phyloP scores from a whole-genome alignment of 2,329 filamentous ascomycete species.

The Fusarium longipes region DNA sequence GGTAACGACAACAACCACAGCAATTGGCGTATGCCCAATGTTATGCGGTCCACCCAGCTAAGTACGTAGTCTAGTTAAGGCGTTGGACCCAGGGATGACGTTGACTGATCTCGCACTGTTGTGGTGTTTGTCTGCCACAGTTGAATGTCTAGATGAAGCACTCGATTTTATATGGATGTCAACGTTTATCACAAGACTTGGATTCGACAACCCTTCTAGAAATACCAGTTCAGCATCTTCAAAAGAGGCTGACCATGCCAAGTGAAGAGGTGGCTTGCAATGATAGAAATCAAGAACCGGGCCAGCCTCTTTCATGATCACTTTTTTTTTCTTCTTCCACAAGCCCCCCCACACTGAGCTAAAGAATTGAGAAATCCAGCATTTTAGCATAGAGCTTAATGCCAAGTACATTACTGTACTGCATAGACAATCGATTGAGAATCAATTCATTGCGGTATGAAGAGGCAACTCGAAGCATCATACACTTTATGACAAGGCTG shows the following conservation, averaged over 20 bases:
- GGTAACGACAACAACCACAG: constrained; percentile 11
- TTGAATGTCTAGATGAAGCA: not conserved
- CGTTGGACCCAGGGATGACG: constrained; percentile 12
- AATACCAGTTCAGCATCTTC: constrained; percentile 2
- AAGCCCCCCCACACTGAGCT: constrained; percentile 32
- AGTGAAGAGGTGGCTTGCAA: constrained; percentile 22
- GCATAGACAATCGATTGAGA: not conserved
- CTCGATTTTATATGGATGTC: constrained; percentile 10
- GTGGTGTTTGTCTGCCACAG: constrained; percentile 25
- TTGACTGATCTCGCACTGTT: constrained; percentile 38
- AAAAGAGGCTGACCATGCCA: constrained; percentile 14
- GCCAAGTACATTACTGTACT: constrained; percentile 17
- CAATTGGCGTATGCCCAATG: constrained; percentile 19
- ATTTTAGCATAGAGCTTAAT: constrained; percentile 30
- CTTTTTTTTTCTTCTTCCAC: constrained; percentile 4
- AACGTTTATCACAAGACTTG: constrained; percentile 12
- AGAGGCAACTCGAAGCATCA: not conserved
- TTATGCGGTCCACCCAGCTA: constrained; percentile 22
- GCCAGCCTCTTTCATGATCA: constrained; percentile 12
- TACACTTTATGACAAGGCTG: constrained; percentile 4
- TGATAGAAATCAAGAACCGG: not conserved
- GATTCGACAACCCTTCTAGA: constrained; percentile 16
- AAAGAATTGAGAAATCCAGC: constrained; percentile 35
- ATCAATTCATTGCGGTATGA: constrained; percentile 1
- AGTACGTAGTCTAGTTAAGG: not conserved